Evolutionary conservation across 1,139 yeast species (phyloP).

Genomic region (Geotrichum cucujoidarum): DNA sequence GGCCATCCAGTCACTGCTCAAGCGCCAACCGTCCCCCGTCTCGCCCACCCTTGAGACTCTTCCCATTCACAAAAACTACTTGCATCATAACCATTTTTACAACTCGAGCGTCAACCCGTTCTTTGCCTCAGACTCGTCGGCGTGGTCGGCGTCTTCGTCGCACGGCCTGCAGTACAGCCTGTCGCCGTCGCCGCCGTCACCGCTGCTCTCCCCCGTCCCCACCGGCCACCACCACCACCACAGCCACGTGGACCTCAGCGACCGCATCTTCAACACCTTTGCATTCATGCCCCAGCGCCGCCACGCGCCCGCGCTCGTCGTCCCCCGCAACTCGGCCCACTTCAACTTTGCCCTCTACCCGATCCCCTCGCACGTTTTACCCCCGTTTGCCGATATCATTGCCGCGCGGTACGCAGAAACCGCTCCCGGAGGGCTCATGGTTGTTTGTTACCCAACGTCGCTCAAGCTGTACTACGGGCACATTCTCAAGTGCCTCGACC

Average conservation of each 20-base stretch:
- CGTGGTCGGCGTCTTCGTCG: too few species aligned
- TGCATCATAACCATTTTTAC: background rate
- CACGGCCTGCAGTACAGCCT: too few species aligned
- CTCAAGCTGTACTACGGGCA: slow-evolving; percentile 23
- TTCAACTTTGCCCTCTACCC: slow-evolving; percentile 26
- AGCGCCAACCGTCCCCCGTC: background rate
- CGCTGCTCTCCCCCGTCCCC: too few species aligned
- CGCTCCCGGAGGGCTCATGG: slow-evolving; percentile 28
- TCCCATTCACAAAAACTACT: background rate
- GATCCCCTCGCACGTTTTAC: slow-evolving; percentile 29
- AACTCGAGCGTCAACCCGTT: too few species aligned
- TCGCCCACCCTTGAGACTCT: slow-evolving; percentile 3
- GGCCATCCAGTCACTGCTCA: slow-evolving; percentile 2
- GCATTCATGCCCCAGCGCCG: slow-evolving; percentile 19
- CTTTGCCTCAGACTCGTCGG: too few species aligned
- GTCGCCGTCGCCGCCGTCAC: too few species aligned
- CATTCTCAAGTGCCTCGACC: slow-evolving; percentile 29
- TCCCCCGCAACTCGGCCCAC: slow-evolving; percentile 29
- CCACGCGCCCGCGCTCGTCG: slow-evolving; percentile 16
- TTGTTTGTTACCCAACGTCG: slow-evolving; percentile 29
- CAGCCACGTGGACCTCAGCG: slow-evolving; percentile 1
- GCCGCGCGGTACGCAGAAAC: slow-evolving; percentile 26
- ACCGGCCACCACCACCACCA: too few species aligned
- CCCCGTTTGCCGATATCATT: slow-evolving; percentile 24
- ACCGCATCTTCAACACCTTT: slow-evolving; percentile 24